Conservation (phyloP, 108 stramenopile genomes). For the Skeletonema costatum region DNA sequence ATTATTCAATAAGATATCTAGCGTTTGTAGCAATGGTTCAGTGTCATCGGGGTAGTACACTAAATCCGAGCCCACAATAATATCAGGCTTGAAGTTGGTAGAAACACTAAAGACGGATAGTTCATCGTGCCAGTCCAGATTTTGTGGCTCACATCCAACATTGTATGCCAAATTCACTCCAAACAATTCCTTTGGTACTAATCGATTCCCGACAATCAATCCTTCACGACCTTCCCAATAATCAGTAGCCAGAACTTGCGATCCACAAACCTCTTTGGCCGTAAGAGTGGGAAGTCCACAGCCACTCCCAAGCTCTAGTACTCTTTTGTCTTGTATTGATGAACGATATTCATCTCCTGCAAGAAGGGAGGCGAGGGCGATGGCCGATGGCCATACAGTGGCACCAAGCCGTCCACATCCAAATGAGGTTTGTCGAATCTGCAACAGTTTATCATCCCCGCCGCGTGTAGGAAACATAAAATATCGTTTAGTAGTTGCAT, state of each 20-base stretch:
- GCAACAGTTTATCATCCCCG: not conserved
- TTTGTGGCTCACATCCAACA: not conserved
- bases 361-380: constrained; percentile 30
- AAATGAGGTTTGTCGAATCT: constrained; percentile 48
- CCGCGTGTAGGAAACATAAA: constrained; percentile 24
- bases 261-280: constrained; percentile 21
- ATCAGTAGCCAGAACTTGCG: constrained; percentile 37
- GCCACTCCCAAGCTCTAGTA: constrained; percentile 46
- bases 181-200: constrained; percentile 47
- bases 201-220: constrained; percentile 15
- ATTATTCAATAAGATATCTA: constrained; percentile 28
- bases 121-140: constrained; percentile 51
- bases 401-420: constrained; percentile 50
- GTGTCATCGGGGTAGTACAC: constrained; percentile 40
- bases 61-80: constrained; percentile 47
- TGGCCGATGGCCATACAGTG: constrained; percentile 43
- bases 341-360: not conserved
- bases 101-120: not conserved
- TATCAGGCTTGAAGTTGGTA: constrained; percentile 7
- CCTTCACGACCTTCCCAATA: constrained; percentile 33
- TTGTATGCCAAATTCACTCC: constrained; percentile 49
- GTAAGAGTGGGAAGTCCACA: constrained; percentile 44
- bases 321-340: constrained; percentile 6
- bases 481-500: constrained; percentile 30
- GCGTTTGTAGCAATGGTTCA: constrained; percentile 33